These are phyloP conservation scores for Funneliformis mosseae DNA, from an alignment of 192 early-diverging fungal genomes.

Conservation along the genomic window DNA sequence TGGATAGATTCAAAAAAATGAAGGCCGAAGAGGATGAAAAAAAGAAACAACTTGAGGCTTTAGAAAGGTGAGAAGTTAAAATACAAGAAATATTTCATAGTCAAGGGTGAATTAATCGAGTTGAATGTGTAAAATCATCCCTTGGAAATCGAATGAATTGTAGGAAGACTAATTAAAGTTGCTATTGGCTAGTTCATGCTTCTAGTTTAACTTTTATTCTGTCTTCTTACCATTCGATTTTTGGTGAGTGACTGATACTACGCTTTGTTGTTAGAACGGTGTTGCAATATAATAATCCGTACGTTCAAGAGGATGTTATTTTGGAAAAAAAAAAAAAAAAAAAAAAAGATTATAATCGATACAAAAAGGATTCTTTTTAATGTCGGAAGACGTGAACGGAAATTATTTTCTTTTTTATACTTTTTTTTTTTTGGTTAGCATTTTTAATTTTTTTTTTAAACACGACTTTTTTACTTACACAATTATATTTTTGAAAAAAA, in stretches of 20 bases:
- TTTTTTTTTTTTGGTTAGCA: neutral
- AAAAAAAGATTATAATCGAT: neutral
- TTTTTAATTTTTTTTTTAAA: neutral
- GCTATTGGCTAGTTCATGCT: no score
- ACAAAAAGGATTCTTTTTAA: neutral
- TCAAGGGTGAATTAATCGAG: neutral
- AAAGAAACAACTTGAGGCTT: constrained; percentile 36
- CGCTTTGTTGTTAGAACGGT: neutral
- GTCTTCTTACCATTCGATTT: neutral
- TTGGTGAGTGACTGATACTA: neutral
- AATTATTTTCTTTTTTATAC: neutral
- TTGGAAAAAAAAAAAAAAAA: neutral
- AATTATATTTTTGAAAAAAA: neutral
- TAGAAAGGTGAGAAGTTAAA: constrained; percentile 36
- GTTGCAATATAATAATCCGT: neutral
- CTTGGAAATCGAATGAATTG: neutral
- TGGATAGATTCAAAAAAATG: constrained; percentile 41
- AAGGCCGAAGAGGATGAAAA: constrained; percentile 37
- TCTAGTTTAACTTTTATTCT: neutral
- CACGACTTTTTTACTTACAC: neutral
- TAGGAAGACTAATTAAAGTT: neutral
- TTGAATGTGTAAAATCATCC: neutral
- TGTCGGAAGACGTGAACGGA: neutral
- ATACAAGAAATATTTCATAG: neutral
- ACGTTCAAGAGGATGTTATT: neutral